Evolutionary conservation across 2,329 filamentous ascomycete species (phyloP), one percentile per base, ranked within the genome.

Genomic region (Alternaria rosae): DNA sequence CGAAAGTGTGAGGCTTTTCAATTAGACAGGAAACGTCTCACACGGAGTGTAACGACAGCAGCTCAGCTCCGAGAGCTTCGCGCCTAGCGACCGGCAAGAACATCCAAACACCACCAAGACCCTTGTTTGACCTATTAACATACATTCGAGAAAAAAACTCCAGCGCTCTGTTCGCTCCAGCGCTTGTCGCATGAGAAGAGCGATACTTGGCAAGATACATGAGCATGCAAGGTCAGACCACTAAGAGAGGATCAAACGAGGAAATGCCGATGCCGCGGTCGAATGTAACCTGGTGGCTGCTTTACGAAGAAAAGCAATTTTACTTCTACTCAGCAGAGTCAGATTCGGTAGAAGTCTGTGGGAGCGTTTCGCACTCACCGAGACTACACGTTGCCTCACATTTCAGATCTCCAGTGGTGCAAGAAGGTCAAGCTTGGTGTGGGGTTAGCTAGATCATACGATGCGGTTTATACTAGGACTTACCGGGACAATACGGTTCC

Each of bases 401-500:
- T 15, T 65, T 64, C 45, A 69, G 43, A 69, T 59, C 17, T 67
- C 60, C 23, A 68, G 61, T 23, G 66, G 64, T 45, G 69, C 56
- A 66, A 71, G 64, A 58, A 66, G 55, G 26, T 71, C 67, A 6
- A 70, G 50, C 70, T 73, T 68, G 43, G 56, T 51, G 30, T 59
- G 21, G 20, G n/a, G 55, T 73, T 55, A 73, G 66, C 54, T 57
- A 38, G 43, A 25, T 17, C 6, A 20, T 50, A 35, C 47, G 51
- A 54, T 44, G 42, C 61, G 53, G 48, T 28, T 50, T 35, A 54
- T 23, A 28, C 60, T 44, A 64, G 57, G 38, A 63, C 69, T 35
- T 62, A 72, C 67, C 32, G 61, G 52, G 17, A 65, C 41, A 15
- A 68, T 58, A 52, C 66, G 70, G 30, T 59, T 66, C 76, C 77